Base-by-base conservation (phyloP, 805 yeast genomes). In the Wickerhamomyces bovis region DNA sequence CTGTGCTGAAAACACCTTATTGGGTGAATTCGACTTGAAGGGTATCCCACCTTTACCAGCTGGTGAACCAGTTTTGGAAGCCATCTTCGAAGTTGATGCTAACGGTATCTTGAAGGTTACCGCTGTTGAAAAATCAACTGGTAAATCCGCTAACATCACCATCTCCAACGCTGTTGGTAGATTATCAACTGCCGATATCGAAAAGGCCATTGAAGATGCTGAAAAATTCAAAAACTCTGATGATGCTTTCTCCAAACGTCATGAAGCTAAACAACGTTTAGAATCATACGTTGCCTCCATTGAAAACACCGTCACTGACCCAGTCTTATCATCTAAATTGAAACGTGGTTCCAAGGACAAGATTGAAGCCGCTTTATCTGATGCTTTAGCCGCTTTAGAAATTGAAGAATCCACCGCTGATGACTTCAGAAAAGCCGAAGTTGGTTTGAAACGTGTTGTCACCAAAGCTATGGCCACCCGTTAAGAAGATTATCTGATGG, bases 21-120 rank as follows among this genome's bases (percentile, higher is more conserved):
- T 92, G 71, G 99, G 98, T 79, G 96, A 92, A 82, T 92, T 92
- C 76, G 97, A 92, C 80, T 85, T 92, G 71, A 87, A 89, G 75
- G 95, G 94, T 19, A 69, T 77, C 16, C 89, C 75, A 88, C 97
- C 97, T 71, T 81, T 94, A 77, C 88, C 89, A 74, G 95, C 97
- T 77, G 98, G 98, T 76, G 97, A 89, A 75, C 98, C 99, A 72
- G 97, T 89, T 71, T 85, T 92, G 69, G 98, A 92, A 81, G 97
- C 96, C 64, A 94, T 92, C 72, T 94, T 92, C 75, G 96, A 92
- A 76, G 92, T 94, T 68, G 99, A 94, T 75, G 98, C 98, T 69
- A 94, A 92, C 76, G 99, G 99, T 82, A 94, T 92, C 81, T 83
- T 92, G 73, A 94, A 92, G 86, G 99, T 92, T 66, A 90, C 97